Evolutionary conservation across 192 early-diverging fungal species (phyloP), one percentile per base, ranked within the genome.

Genomic region (Funneliformis mosseae): DNA sequence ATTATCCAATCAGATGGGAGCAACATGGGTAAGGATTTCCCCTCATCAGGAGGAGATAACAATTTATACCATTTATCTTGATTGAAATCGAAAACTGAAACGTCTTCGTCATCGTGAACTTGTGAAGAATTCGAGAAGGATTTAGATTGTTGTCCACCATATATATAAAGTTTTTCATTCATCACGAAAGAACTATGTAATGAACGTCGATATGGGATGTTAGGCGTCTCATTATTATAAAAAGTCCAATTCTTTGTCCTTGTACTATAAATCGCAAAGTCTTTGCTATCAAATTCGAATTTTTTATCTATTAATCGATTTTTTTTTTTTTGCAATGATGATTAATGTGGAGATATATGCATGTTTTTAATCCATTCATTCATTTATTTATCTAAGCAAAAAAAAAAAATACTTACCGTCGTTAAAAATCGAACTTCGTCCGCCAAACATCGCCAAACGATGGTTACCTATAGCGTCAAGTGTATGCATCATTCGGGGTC

Each of bases 51-150:
- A 18, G 50, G 28, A 1, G 18, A 9, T 25, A 74, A 16, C 11
- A 62, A 63, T 39, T 41, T 77, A 12, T 25, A 33, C 75, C 75
- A 77, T n/a, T 8, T 21, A 21, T 62, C n/a, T 41, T 77, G 41
- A 41, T 9, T 14, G 16, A 25, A n/a, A 39, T 77, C 38, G 23
- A 41, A 77, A n/a, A 43, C 39, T 60, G 59, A 77, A 63, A 63
- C 42, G 41, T 63, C 38, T 4, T 77, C 75, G 25, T 77, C 60
- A 16, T 77, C 61, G 11, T 77, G 75, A 28, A 77, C 63, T 76
- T n/a, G 9, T 1, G 41, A 41, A 23, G 39, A 21, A 27, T 16
- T 18, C 3, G 50, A 60, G 42, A 7, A n/a, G 1, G 0, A 48
- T 39, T 27, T 62, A 8, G 8, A 62, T 5, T 77, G 38, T 63